Base-by-base conservation (phyloP, 2,329 filamentous ascomycete species). In the Parascedosporium putredinis region DNA sequence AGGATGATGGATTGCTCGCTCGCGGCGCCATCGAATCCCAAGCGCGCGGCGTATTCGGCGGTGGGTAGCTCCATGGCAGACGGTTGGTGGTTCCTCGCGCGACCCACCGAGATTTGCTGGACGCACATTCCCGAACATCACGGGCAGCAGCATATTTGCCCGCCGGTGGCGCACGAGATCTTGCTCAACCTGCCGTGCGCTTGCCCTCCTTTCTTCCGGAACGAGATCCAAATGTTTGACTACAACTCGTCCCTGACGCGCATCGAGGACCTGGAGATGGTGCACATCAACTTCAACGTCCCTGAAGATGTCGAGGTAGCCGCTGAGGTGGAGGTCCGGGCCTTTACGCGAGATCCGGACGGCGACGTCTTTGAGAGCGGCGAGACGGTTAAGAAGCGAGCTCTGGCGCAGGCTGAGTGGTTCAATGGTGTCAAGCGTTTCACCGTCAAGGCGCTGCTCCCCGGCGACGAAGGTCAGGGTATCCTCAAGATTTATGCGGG, bases 301-400 rank as follows among this genome's bases (percentile, higher is more conserved):
- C 93, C 93, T 0, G 74, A 84, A 14, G 93, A 98, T 59, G 81
- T 97, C 16, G 94, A 98, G 64, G 81, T 93, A 48, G 84, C 89
- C 2, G 93, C 93, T 12, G 91, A 97, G 66, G 87, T 96, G 0
- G 91, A 97, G 67, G 85, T 88, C 2, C 80, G 86, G 34, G 82
- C 81, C 2, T 94, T 87, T 61, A 79, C 85, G 1, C 76, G 84
- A 34, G 93, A 98, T 62, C 75, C 75, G 1, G 93, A 98, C 61
- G 94, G 93, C 2, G 93, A 98, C 63, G 77, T 84, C 55, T 97
- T 95, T 61, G 93, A 98, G 65, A 95, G 83, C 56, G 90, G 93
- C 29, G 91, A 97, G 12, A 71, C 85, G 23, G 73, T 95, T 22
- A 86, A 78, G 60, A 97, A 96, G 68, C 82, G 86, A 49, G 91